phyloP scores from a whole-genome alignment of 768 basidiomycete species.

The Boletus speciosus region DNA sequence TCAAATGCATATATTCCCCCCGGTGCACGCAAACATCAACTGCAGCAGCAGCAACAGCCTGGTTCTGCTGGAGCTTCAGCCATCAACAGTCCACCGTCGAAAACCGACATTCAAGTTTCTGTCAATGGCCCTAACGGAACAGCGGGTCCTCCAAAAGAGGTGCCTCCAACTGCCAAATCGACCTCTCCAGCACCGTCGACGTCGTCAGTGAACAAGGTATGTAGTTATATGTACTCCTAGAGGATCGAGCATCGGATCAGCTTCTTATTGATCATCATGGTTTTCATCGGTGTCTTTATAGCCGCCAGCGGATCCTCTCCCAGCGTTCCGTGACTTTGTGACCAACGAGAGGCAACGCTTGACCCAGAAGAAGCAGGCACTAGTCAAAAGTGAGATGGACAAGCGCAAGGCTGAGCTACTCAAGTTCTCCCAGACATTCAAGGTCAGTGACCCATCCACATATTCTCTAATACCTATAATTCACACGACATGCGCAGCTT shows the following conservation, averaged over 20 bases:
- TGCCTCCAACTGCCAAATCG: slow-evolving; percentile 50
- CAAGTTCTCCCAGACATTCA: slow-evolving; percentile 92
- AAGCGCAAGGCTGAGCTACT: slow-evolving; percentile 89
- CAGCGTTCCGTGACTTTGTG: slow-evolving; percentile 91
- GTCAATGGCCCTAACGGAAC: slow-evolving; percentile 77
- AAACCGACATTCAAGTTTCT: slow-evolving; percentile 61
- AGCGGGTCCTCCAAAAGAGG: slow-evolving; percentile 40
- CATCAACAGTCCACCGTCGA: slow-evolving; percentile 25
- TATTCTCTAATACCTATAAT: background rate
- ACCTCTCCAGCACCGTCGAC: slow-evolving; percentile 60
- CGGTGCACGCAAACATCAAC: slow-evolving; percentile 64
- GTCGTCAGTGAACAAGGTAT: slow-evolving; percentile 50
- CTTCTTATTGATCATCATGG: slow-evolving; percentile 6
- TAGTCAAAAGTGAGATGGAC: slow-evolving; percentile 92
- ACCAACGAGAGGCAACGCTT: slow-evolving; percentile 86
- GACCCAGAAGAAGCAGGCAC: slow-evolving; percentile 84
- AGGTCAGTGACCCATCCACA: slow-evolving; percentile 49
- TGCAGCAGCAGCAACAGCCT: slow-evolving; percentile 26
- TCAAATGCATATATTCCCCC: slow-evolving; percentile 94
- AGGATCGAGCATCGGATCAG: background rate
- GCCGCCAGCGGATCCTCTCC: slow-evolving; percentile 72
- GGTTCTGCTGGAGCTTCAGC: slow-evolving; percentile 27
- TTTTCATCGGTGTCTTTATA: slow-evolving; percentile 25
- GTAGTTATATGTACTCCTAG: slow-evolving; percentile 2
- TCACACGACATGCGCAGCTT: slow-evolving; percentile 45